Evolutionary conservation across 768 basidiomycete species (phyloP), one percentile per base, ranked within the genome.

Genomic region (Rhodotorula babjevae): DNA sequence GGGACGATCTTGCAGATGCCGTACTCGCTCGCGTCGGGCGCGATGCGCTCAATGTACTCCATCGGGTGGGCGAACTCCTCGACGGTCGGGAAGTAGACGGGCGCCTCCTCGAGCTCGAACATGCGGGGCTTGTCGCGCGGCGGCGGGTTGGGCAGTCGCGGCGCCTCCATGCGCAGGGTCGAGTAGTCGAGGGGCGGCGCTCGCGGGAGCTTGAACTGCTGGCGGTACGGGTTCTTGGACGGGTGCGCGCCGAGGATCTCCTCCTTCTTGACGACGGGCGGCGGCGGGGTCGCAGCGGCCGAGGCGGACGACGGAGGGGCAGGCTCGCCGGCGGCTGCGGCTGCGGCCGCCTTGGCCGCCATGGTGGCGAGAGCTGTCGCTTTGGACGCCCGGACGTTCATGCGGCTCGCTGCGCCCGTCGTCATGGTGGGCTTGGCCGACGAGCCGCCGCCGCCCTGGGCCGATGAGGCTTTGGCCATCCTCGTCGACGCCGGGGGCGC

Each of bases 1-100:
- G 96, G 96, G 36, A 97, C 86, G 68, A 99, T 87, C 84, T 99
- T 99, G 83, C 92, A 94, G 77, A 99, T 93, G 36, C 96, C 96
- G 79, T 86, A 92, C 61, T 86, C 82, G 79, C 84, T 85, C 1
- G 90, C 95, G 75, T 94, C 90, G 69, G 87, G 87, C 3, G 80
- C 78, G 58, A 83, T 80, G 44, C 73, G 73, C 80, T 86, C 87
- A 81, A 99, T 90, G 82, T 97, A 99, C 57, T 86, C 86, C 89
- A 96, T 89, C 50, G 95, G 93, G 82, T 97, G 92, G 79, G 86
- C 87, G 82, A 93, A 99, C 81, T 99, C 90, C 69, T 93, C 94
- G n/a, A 82, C 79, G 1, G 89, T 90, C 33, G 96, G 96, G 81
- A 88, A 89, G 80, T 87, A 99, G 76, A 87, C 87, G 10, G 92